Percentiles rank a stretch among this genome's conserved stretches.
Evolutionary conservation across 2,329 filamentous ascomycete genomes (phyloP).

Genomic region (Pyrenochaeta sp.): DNA sequence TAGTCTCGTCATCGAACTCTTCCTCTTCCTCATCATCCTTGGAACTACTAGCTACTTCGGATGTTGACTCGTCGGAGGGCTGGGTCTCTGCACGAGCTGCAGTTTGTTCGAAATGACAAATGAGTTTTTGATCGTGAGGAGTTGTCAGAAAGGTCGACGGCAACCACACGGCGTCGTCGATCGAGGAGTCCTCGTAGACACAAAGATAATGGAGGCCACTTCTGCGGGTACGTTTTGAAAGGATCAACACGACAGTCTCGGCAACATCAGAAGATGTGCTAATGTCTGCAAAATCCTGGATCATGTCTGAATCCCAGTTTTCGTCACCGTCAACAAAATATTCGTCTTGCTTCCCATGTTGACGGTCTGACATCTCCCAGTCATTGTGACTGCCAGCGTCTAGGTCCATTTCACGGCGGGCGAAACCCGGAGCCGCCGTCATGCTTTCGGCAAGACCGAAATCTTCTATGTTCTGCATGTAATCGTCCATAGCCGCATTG

Average conservation of each 20-base stretch:
- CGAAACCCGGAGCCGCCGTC: conserved; percentile 32
- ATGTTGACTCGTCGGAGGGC: too few relatives aligned
- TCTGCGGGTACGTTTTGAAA: conserved; percentile 55
- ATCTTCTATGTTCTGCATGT: conserved; percentile 70
- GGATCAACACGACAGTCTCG: conserved; percentile 52
- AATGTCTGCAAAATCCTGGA: conserved; percentile 57
- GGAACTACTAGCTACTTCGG: too few relatives aligned
- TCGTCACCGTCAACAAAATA: conserved; percentile 15
- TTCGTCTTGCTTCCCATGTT: conserved; percentile 12
- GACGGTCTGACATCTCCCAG: too few relatives aligned
- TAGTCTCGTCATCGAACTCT: conserved; percentile 65
- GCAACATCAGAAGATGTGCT: conserved; percentile 59
- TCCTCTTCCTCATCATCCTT: conserved; percentile 50
- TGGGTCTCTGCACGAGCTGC: conserved; percentile 25
- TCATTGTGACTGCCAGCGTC: conserved; percentile 42
- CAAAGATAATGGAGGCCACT: conserved; percentile 61
- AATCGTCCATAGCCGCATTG: conserved; percentile 66
- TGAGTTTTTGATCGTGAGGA: conserved; percentile 30
- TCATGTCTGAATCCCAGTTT: conserved; percentile 55
- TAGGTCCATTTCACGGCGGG: conserved; percentile 44
- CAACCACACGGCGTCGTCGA: conserved; percentile 61
- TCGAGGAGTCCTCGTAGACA: conserved; percentile 53
- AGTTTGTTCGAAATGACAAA: conserved; percentile 37
- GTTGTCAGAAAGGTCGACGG: conserved; percentile 37
- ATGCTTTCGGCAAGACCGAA: conserved; percentile 49